A percentile compares a stretch with the other conserved stretches of the same genome.
phyloP scores from a whole-genome alignment of 1,284 basidiomycete species.

The Cryptococcus floricola region DNA sequence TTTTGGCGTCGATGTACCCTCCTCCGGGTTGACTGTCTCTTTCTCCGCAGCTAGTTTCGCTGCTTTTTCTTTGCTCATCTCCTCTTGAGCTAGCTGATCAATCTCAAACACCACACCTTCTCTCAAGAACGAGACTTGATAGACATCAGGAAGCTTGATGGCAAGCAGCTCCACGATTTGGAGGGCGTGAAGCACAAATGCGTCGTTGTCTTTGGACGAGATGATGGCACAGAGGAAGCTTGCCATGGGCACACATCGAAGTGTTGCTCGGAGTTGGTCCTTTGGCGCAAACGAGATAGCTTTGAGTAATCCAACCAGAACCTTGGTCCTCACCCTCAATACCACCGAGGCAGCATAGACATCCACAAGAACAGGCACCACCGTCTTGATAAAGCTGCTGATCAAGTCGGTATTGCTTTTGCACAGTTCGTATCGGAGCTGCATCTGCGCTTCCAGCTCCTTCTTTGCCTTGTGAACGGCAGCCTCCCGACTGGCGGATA shows the following conservation, averaged over 20 bases:
- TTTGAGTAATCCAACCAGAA: constrained; percentile 77
- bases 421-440: constrained; percentile 56
- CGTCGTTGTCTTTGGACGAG: constrained; percentile 81
- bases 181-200: constrained; percentile 76
- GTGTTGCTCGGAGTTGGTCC: constrained; percentile 66
- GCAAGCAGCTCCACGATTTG: constrained; percentile 87
- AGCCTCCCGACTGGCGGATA: constrained; percentile 8
- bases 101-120: constrained; percentile 94
- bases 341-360: constrained; percentile 92
- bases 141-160: constrained; percentile 72
- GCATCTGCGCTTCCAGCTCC: constrained; percentile 43
- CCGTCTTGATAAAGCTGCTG: constrained; percentile 73
- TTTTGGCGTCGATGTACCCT: background rate
- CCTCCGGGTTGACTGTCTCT: background rate
- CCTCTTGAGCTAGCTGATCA: constrained; percentile 64
- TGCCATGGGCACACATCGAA: constrained; percentile 82
- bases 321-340: constrained; percentile 77
- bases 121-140: constrained; percentile 78
- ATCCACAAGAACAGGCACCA: constrained; percentile 87
- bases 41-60: constrained; percentile 1
- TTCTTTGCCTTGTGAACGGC: constrained; percentile 29
- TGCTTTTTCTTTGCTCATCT: constrained; percentile 52
- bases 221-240: constrained; percentile 88
- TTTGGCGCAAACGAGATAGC: constrained; percentile 80
- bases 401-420: constrained; percentile 71